Conservation (phyloP, 495 filamentous ascomycete genomes). For the Hyaloscypha hepaticicola region DNA sequence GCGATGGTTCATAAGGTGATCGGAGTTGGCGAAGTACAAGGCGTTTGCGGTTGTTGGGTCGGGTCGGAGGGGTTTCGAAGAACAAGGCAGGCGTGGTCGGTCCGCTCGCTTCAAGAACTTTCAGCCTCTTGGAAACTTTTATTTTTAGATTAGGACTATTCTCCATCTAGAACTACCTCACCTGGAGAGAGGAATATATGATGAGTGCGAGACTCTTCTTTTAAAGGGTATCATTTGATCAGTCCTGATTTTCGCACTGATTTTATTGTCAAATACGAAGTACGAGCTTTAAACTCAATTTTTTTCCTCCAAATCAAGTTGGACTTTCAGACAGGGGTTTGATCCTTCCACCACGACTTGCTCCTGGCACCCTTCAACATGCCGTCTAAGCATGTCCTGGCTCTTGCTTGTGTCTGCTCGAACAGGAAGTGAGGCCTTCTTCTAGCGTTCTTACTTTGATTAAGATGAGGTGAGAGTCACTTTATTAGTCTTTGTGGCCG, state of each 20-base stretch:
- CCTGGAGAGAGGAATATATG: not conserved
- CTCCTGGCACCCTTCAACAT: not conserved
- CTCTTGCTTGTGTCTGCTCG: not conserved
- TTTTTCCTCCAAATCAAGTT: not conserved
- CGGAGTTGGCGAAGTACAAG: not conserved
- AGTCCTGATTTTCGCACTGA: not conserved
- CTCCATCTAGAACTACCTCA: not conserved
- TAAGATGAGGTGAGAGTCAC: not conserved
- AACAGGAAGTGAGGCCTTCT: not conserved
- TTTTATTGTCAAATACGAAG: too few species aligned
- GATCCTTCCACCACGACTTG: not conserved
- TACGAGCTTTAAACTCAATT: not conserved
- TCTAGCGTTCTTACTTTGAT: not conserved
- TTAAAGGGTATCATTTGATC: not conserved
- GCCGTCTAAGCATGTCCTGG: not conserved
- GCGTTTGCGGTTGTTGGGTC: not conserved
- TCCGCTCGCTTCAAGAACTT: conserved; percentile 1
- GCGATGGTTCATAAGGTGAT: conserved; percentile 17
- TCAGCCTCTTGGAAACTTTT: not conserved
- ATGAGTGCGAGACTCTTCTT: not conserved
- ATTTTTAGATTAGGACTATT: not conserved
- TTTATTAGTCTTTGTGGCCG: not conserved
- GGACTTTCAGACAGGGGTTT: not conserved
- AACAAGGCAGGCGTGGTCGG: conserved; percentile 14
- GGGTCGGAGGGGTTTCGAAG: not conserved